Conservation (phyloP, 2,329 filamentous ascomycete species). For the Curvularia lunata region DNA sequence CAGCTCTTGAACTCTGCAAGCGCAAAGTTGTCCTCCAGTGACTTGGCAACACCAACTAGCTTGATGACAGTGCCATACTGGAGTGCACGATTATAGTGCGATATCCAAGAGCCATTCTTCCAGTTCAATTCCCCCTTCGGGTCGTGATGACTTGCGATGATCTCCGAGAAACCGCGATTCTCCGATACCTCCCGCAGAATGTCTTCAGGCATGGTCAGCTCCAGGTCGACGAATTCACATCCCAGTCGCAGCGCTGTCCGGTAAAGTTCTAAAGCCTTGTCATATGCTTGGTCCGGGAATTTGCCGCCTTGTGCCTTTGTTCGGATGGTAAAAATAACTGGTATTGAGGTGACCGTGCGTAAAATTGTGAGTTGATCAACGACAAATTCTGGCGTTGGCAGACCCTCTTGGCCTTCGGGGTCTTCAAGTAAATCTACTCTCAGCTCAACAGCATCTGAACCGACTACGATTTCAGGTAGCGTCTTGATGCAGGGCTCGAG, state of each 20-base stretch:
- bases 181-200: conserved; percentile 73
- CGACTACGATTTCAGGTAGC: conserved; percentile 76
- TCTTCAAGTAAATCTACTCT: conserved; percentile 90
- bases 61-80: conserved; percentile 95
- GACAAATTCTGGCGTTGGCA: conserved; percentile 75
- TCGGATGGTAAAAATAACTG: conserved; percentile 90
- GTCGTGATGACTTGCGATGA: conserved; percentile 97
- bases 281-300: conserved; percentile 78
- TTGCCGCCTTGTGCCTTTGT: conserved; percentile 85
- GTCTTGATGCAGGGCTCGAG: conserved; percentile 68
- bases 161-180: conserved; percentile 74
- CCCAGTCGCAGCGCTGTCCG: conserved; percentile 79
- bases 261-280: conserved; percentile 78
- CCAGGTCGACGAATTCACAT: conserved; percentile 90
- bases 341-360: conserved; percentile 72
- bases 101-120: conserved; percentile 91
- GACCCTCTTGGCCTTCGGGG: conserved; percentile 61
- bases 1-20: conserved; percentile 80
- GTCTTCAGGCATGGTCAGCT: conserved; percentile 83
- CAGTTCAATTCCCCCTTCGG: conserved; percentile 79
- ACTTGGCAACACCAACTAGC: conserved; percentile 80
- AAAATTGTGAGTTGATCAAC: conserved; percentile 81
- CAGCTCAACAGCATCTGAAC: conserved; percentile 90
- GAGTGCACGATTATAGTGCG: conserved; percentile 86
- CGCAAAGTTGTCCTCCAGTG: conserved; percentile 83